Evolutionary conservation across 768 basidiomycete genomes (phyloP).

Genomic region (Fistulinella prunicolor): DNA sequence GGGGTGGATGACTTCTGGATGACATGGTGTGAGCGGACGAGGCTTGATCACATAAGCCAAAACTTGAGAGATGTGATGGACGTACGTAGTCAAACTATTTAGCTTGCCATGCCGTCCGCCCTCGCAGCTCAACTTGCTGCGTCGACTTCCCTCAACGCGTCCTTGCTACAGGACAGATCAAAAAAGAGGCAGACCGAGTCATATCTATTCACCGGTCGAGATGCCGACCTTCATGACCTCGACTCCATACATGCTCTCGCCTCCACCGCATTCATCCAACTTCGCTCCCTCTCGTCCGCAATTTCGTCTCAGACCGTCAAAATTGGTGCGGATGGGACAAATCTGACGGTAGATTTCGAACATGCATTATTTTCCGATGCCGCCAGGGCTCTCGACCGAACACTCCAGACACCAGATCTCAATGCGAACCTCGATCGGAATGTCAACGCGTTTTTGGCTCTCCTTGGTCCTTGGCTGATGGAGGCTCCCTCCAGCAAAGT

Average conservation of each 20-base stretch:
- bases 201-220: conserved; percentile 82
- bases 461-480: conserved; percentile 79
- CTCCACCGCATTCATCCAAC: conserved; percentile 71
- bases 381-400: conserved; percentile 73
- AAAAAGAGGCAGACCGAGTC: conserved; percentile 65
- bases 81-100: too few species aligned
- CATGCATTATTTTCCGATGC: conserved; percentile 76
- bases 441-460: conserved; percentile 59
- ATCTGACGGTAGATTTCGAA: conserved; percentile 48
- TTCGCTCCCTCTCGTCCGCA: conserved; percentile 56
- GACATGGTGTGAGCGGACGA: neutral
- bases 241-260: conserved; percentile 82
- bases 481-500: conserved; percentile 79
- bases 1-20: conserved; percentile 36
- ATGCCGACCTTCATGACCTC: conserved; percentile 83
- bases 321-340: conserved; percentile 16
- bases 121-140: conserved; percentile 81
- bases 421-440: conserved; percentile 59
- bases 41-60: conserved; percentile 7
- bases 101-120: conserved; percentile 70
- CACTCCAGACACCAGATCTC: conserved; percentile 62
- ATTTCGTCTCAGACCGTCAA: conserved; percentile 33
- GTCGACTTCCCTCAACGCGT: conserved; percentile 74
- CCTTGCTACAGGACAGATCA: conserved; percentile 63
- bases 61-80: too few species aligned